A percentile compares a stretch with the other conserved stretches of the same genome.
Evolutionary conservation across 352 stramenopile genomes (phyloP).

Genomic region (Pythium myriotylum): DNA sequence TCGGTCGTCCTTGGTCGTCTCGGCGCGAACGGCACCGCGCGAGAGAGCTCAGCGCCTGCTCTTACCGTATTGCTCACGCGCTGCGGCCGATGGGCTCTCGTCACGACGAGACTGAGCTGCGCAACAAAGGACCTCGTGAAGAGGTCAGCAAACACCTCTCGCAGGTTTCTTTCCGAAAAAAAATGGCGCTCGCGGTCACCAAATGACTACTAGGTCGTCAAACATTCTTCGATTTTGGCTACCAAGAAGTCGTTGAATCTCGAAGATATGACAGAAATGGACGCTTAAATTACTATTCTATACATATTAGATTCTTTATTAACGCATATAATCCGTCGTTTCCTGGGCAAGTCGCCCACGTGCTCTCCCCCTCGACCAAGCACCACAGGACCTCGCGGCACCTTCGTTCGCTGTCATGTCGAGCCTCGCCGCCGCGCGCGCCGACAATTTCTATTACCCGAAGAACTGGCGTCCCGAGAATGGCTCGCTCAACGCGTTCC

Average conservation of each 20-base stretch:
- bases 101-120: neutral
- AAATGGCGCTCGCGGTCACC: neutral
- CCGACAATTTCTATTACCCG: constrained; percentile 98
- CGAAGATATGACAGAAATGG: constrained; percentile 3
- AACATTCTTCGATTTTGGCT: no score
- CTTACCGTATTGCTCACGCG: neutral
- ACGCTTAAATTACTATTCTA: neutral
- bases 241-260: neutral
- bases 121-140: neutral
- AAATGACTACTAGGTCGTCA: neutral
- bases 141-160: constrained; percentile 6
- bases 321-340: neutral
- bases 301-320: neutral
- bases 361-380: no score
- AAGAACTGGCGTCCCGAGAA: constrained; percentile 88
- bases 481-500: constrained; percentile 87
- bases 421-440: constrained; percentile 94
- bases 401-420: constrained; percentile 79
- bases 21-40: neutral
- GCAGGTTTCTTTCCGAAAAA: constrained; percentile 28
- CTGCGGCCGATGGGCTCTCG: neutral
- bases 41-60: constrained; percentile 1
- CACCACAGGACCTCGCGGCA: no score
- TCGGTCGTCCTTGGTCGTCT: neutral
- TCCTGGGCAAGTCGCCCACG: neutral